Base-by-base conservation (phyloP, 177 flowering plant species). In the Vitis hybrid region DNA sequence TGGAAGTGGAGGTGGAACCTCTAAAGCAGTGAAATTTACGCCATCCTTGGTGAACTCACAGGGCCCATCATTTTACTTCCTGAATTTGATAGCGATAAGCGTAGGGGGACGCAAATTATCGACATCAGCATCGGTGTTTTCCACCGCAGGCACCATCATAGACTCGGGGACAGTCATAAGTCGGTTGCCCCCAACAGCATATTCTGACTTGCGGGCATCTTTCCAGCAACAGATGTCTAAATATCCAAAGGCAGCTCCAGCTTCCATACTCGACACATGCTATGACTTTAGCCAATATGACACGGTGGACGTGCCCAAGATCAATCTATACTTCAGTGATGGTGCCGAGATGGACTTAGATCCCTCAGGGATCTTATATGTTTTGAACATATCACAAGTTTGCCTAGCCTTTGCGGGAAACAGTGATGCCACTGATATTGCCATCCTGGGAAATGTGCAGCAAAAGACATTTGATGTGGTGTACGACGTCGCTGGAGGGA, bases 141-240 rank as follows among this genome's bases (percentile, higher is more conserved):
- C 75, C 1, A 10, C 72, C 0, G 73, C 75, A 0, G 81, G 82
- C 13, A 70, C 82, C 2, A 70, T 86, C 26, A 83, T 88, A 17
- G 91, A 88, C 70, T 86, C 91, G 5, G 91, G 91, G 3, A 88
- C 91, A 1, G 89, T 86, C 56, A 83, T 88, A n/a, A 80, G 87
- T 1, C 82, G 89, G 0, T 73, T 88, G 15, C 88, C 87, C 1
- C 78, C 86, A 3, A 52, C 70, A 1, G 88, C 82, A 4, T 88
- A 88, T 78, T 12, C 65, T 5, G 79, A 85, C 0, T 48, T 88
- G 55, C 45, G 76, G 2, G 5, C 73, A 0, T 79, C 79, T 15
- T 88, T 88, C 67, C 59, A 69, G 30, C 15, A 76, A 26, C 12
- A 0, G 7, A 86, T 88, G 89, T 4, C 65, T 2, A 66, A 51